These are phyloP conservation scores for Zoysia pacifica DNA, from an alignment of 176 grass and related monocot species.

Conservation along the genomic window DNA sequence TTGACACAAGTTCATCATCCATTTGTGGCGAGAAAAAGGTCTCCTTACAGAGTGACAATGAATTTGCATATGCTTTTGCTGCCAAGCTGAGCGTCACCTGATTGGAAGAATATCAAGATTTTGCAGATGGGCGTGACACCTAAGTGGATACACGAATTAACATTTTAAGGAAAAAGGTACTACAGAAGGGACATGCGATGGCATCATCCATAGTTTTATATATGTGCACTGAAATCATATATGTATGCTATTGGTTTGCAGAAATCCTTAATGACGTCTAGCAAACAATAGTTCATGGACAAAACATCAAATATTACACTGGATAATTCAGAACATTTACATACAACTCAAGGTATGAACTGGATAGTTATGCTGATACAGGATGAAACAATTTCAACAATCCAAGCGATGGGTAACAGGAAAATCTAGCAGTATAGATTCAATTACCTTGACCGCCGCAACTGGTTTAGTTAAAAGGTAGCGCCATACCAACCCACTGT, in stretches of 20 bases:
- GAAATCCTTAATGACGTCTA: not conserved
- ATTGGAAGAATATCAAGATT: conserved; percentile 17
- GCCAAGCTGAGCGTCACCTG: conserved; percentile 95
- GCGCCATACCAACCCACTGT: conserved; percentile 84
- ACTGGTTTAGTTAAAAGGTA: conserved; percentile 86
- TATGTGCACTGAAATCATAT: conserved; percentile 8
- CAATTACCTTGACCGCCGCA: conserved; percentile 81
- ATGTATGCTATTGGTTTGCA: not conserved
- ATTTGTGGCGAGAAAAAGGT: conserved; percentile 93
- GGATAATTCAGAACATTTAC: not conserved
- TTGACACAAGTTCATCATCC: conserved; percentile 78
- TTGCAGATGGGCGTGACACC: not conserved
- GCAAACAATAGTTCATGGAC: not conserved
- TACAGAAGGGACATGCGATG: not conserved
- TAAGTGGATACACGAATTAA: not conserved
- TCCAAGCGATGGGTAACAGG: not conserved
- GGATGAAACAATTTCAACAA: conserved; percentile 14
- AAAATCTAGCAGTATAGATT: conserved; percentile 8
- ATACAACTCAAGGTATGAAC: not conserved
- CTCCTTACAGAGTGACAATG: conserved; percentile 81
- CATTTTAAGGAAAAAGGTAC: not conserved
- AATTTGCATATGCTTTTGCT: conserved; percentile 92
- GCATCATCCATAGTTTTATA: not conserved
- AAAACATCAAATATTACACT: not conserved
- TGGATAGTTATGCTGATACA: too few species aligned